Base-by-base conservation (phyloP, 1,139 yeast genomes). In the Nakaseomyces bracarensis region DNA sequence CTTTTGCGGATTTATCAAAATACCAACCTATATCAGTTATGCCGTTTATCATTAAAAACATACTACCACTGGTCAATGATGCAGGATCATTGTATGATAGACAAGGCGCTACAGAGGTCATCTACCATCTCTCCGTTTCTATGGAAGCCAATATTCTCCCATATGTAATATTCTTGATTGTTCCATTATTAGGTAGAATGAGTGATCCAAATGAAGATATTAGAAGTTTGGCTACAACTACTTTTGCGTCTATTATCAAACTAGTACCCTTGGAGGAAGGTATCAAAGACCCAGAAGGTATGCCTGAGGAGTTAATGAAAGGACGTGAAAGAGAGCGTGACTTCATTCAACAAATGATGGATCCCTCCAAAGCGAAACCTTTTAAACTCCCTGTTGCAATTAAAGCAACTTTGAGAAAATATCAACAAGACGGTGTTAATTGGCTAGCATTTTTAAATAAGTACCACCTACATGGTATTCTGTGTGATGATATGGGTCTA, bases 401-500 rank as follows among this genome's bases (percentile, higher is more conserved):
- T 49, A 84, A 85, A 51, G 98, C 98, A 0, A 86, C 95, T 1
- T 71, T 93, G 51, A 78, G 98, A 63, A 84, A 85, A 51, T 93
- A 93, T 59, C 99, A 93, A 65, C 97, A 91, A 62, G 97, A 93
- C 50, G 99, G 99, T 63, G 94, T 93, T 35, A 93, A 91, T 60
- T 93, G 99, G 99, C 70, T 93, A 43, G 96, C 96, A 13, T 93
- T 93, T 60, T 72, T 93, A 57, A 93, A 91, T 67, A 85, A 85
- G 57, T 93, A 93, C 58, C 96, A 91, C 62, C 69, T 93, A 41
- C 98, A 93, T 65, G 99, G 98, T 40, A 87, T 93, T 55, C 69
- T 93, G 40, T 91, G 98, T 75, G 99, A 93, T 64, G 99, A 93
- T 76, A 93, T 93, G 99, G 99, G 99, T 10, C 72, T 93, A 29